Base-by-base conservation (phyloP, 495 filamentous ascomycete species). In the Chlorociboria aeruginascens region DNA sequence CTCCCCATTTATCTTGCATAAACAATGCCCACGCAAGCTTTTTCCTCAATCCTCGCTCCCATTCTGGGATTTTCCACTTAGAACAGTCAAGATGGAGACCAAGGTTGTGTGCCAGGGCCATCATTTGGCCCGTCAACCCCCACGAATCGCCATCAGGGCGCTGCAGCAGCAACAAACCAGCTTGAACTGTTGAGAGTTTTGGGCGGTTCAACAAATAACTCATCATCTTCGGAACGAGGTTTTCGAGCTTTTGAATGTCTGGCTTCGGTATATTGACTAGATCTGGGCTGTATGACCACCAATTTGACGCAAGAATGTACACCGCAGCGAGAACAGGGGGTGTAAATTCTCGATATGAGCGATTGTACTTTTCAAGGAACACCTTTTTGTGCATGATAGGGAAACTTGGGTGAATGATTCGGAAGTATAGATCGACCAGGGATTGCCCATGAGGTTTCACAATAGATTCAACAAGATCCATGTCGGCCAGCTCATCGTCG, bases 1-100 rank as follows among this genome's bases (percentile, higher is more conserved):
- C 82, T 31, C 83, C 83, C 88, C 88, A 95, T 67, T 90, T 94
- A 56, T 95, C 88, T 58, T 92, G 83, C 79, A 88, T 85, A 58
- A 85, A 95, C 46, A 95, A 65, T 6, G 85, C 89, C 87, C 88
- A 94, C 47, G 85, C 89, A 30, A 95, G 69, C 13, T 88, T 76
- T 59, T 89, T 86, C 37, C 88, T 74, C 17, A 94, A 65, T 3
- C 86, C 83, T 32, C 81, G 76, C 59, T 94, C 89, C 89, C 88
- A 94, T 3, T 71, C 67, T 8, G 88, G 89, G 35, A 95, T 88
- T 49, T 83, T 82, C 88, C 88, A 93, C 40, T 70, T 68, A 10
- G 81, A 78, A 60, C 84, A 90, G 62, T 95, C 87, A 7, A 90
- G 77, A 60, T 95, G 88, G 38, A 95, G 69, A 25, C 88, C 88